Base-by-base conservation (phyloP, 73 alveolate genomes). In the Uronychia binucleata region DNA sequence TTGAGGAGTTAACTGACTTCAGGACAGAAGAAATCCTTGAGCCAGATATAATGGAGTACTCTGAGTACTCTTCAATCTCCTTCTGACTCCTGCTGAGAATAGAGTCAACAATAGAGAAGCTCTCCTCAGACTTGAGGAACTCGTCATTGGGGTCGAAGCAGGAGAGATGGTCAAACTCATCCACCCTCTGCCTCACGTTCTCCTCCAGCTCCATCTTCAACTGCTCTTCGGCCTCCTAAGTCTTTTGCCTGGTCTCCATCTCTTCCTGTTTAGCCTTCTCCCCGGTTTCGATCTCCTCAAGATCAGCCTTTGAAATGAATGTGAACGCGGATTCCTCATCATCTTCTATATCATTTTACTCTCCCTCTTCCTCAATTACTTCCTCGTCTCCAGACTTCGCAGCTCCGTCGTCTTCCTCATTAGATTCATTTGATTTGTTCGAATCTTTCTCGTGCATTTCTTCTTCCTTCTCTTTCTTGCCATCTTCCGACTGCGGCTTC, bases 101-200 rank as follows among this genome's bases (percentile, higher is more conserved):
- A 1, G 84, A 78, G 13, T 58, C 84, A 78, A 78, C 35, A 78
- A 78, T 34, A 33, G 74, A 30, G 29, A 25, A 78, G 26, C 77
- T 33, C 79, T 32, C 30, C n/a, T 26, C 5, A 28, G 81, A 32
- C 8, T 75, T 75, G 27, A 89, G 77, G 77, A 84, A 89, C 28
- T 84, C 95, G 84, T 89, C 90, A 26, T 75, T 92, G 30, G 93
- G 93, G 77, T 90, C 96, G 31, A 81, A 35, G 74, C 78, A 28
- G 26, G 93, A 86, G n/a, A 90, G 79, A 33, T 85, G 83, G 34
- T 90, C 96, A 33, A 90, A 81, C 34, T 86, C 33, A 8, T 57
- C 30, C 67, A 11, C 5, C 5, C n/a, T 19, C 19, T 46, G n/a
- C 19, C 19, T 19, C 25, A 1, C 8, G 33, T 26, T 80, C 75